Evolutionary conservation across 2,329 filamentous ascomycete species (phyloP), one percentile per base, ranked within the genome.

Genomic region (Teratosphaeriaceae sp.): DNA sequence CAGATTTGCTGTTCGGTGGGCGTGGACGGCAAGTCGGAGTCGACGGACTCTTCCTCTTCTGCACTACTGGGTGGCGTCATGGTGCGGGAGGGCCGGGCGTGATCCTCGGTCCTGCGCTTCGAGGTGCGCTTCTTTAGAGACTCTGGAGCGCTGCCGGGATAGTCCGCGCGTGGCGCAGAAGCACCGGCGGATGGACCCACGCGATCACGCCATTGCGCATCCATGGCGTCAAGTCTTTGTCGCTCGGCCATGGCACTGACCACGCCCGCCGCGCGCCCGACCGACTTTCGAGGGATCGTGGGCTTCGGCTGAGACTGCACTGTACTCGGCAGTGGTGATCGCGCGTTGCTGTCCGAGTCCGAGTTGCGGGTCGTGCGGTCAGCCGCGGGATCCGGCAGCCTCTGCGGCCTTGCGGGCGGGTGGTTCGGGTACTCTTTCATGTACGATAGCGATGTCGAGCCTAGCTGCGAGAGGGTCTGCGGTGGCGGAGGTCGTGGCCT

Each of bases 371-470:
- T 16, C 22, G 30, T 34, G n/a, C 50, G 47, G 15, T 50, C 50
- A 12, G 45, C 39, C 11, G 56, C 54, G n/a, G 53, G 34, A 5
- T 53, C 45, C 20, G 59, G 49, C 12, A 56, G 48, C 27, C 56
- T 59, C 26, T 49, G 55, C n/a, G 56, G 46, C 40, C 57, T 58
- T 20, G 48, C 58, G 7, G 62, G 60, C 12, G 59, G 57, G 12
- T 61, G 56, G 26, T 64, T 57, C 3, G 71, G 70, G 49, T 73
- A 75, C 48, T 75, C 72, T 47, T 70, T 73, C 48, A 73, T 65
- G 51, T 75, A 75, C 3, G 59, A 55, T 13, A 61, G 44, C 3
- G 57, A 54, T 7, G 46, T 55, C 8, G 42, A 49, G 18, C 52
- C 55, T 9, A 51, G 36, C 34, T 56, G 46, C 16, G 50, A 42